Percentiles rank a stretch among this genome's conserved stretches.
Evolutionary conservation across 768 basidiomycete genomes (phyloP).

Genomic region (Russula ochroleuca): DNA sequence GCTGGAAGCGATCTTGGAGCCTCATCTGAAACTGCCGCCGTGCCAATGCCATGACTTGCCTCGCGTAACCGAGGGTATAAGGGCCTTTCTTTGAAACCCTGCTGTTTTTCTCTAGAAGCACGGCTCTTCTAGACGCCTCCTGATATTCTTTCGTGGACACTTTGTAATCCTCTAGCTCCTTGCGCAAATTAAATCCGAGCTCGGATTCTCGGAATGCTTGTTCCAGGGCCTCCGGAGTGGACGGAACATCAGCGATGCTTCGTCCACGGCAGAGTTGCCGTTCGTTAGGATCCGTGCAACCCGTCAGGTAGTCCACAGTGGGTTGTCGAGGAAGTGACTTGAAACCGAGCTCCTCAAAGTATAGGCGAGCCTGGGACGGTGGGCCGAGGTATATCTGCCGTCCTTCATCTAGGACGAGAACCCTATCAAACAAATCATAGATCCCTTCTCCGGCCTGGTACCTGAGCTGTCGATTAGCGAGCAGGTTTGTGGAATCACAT

Average conservation of each 20-base stretch:
- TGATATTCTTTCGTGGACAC: conserved; percentile 54
- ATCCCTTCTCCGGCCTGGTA: conserved; percentile 73
- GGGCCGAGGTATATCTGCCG: conserved; percentile 80
- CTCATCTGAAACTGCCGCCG: conserved; percentile 69
- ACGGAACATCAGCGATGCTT: conserved; percentile 54
- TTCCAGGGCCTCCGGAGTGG: conserved; percentile 63
- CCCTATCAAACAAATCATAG: conserved; percentile 80
- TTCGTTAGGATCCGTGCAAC: conserved; percentile 78
- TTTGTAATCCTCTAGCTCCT: conserved; percentile 52
- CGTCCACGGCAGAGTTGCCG: conserved; percentile 65
- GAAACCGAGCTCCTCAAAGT: conserved; percentile 75
- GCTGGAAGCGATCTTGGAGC: conserved; percentile 73
- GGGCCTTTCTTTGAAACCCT: conserved; percentile 75
- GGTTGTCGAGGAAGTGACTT: conserved; percentile 74
- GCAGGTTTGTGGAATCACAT: neutral
- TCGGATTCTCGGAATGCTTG: conserved; percentile 52
- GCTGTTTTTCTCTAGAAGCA: conserved; percentile 70
- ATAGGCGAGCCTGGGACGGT: conserved; percentile 63
- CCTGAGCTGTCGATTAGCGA: conserved; percentile 24
- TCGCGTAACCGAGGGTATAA: conserved; percentile 74
- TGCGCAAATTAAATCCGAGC: conserved; percentile 42
- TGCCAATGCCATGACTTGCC: conserved; percentile 68
- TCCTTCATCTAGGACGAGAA: conserved; percentile 76
- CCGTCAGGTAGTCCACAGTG: conserved; percentile 80
- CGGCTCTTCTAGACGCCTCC: conserved; percentile 69